Percentiles rank a stretch among this genome's conserved stretches.
Evolutionary conservation across 2,329 filamentous ascomycete genomes (phyloP).

Genomic region (Fusarium buharicum): DNA sequence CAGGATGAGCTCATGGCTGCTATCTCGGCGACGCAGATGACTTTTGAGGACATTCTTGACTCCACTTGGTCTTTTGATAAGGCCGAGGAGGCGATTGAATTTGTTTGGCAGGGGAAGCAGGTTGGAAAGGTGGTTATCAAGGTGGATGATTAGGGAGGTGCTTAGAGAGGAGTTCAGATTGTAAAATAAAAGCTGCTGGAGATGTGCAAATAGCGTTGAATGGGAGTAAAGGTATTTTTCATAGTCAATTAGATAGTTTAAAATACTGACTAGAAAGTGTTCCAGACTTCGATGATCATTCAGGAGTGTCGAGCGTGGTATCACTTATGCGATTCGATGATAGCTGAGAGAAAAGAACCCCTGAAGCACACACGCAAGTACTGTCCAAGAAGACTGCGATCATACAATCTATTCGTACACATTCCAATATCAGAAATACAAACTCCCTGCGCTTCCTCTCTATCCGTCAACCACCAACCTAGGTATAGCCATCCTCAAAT

Average conservation of each 20-base stretch:
- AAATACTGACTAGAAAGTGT: too few relatives aligned
- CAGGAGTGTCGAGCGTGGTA: too few relatives aligned
- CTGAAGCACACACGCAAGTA: background rate
- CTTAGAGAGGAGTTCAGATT: too few relatives aligned
- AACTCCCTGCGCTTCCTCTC: background rate
- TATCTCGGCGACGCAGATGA: conserved; percentile 49
- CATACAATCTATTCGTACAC: background rate
- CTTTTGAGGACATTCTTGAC: conserved; percentile 54
- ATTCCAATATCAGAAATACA: background rate
- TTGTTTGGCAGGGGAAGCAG: conserved; percentile 56
- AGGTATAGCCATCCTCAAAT: conserved; percentile 41
- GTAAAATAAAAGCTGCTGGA: too few relatives aligned
- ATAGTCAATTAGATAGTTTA: too few relatives aligned
- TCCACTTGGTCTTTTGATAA: conserved; percentile 52
- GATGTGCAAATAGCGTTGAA: too few relatives aligned
- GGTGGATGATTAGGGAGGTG: background rate
- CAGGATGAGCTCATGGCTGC: conserved; percentile 53
- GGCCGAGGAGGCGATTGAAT: conserved; percentile 54
- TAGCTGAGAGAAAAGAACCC: too few relatives aligned
- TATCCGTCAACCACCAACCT: background rate
- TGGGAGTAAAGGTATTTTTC: too few relatives aligned
- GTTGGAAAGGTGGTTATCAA: conserved; percentile 48
- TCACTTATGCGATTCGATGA: too few relatives aligned
- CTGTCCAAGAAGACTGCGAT: background rate
- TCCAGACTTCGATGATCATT: too few relatives aligned